Evolutionary conservation across 2,329 filamentous ascomycete genomes (phyloP).

Genomic region (Shiraia bambusicola): DNA sequence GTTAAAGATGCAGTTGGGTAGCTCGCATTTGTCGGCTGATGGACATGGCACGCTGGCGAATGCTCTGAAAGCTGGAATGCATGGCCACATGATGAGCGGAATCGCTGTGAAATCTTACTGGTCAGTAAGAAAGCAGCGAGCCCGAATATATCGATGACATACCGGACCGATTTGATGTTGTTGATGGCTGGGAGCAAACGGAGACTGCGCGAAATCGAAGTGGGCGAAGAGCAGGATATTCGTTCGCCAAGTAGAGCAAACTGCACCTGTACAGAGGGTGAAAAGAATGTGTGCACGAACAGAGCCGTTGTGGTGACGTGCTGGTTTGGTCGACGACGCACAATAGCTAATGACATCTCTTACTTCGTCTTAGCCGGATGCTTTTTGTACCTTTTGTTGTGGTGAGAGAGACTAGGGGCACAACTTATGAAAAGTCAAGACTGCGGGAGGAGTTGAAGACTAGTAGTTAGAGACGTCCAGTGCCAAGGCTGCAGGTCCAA

Average conservation of each 20-base stretch:
- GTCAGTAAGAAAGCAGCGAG: constrained; percentile 9
- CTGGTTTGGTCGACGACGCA: no score
- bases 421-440: background rate
- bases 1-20: constrained; percentile 61
- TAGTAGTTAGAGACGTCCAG: background rate
- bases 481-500: constrained; percentile 10
- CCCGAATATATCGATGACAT: constrained; percentile 10
- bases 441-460: no score
- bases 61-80: constrained; percentile 23
- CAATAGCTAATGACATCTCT: no score
- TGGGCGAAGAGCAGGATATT: background rate
- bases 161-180: constrained; percentile 3
- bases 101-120: constrained; percentile 3
- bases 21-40: constrained; percentile 49
- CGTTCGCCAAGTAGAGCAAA: background rate
- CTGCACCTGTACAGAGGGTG: background rate
- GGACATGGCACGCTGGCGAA: constrained; percentile 51
- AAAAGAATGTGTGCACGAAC: constrained; percentile 1
- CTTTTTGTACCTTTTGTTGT: no score
- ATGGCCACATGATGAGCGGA: constrained; percentile 33
- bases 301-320: background rate
- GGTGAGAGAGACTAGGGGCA: no score
- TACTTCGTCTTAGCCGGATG: no score
- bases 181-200: background rate
- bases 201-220: background rate